These are phyloP conservation scores for Parascedosporium putredinis DNA, from an alignment of 2,329 filamentous ascomycete species.

Conservation along the genomic window DNA sequence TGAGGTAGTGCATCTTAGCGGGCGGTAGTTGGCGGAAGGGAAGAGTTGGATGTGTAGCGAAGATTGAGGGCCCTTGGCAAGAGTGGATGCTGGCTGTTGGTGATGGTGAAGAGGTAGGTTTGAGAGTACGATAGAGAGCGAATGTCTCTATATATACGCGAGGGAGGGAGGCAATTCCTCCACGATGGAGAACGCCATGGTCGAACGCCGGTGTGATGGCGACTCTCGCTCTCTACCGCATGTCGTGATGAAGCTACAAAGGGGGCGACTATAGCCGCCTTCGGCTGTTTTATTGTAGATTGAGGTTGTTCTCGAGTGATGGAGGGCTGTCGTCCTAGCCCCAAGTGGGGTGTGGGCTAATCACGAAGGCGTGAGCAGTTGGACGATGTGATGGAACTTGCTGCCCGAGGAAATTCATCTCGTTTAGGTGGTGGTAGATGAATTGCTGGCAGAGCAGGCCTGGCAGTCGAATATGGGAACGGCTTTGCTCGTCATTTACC, in stretches of 20 bases:
- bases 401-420: not conserved
- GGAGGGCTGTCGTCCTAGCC: not conserved
- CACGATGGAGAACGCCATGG: too few species aligned
- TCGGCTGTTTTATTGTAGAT: not conserved
- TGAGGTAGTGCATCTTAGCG: slow-evolving; percentile 7
- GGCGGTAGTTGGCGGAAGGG: too few species aligned
- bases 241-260: too few species aligned
- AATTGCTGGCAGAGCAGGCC: too few species aligned
- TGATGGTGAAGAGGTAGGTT: not conserved
- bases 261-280: not conserved
- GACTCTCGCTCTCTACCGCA: too few species aligned
- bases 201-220: too few species aligned
- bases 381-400: not conserved
- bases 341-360: not conserved
- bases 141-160: not conserved
- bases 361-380: not conserved
- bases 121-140: not conserved
- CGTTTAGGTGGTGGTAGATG: not conserved
- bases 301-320: not conserved
- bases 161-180: too few species aligned
- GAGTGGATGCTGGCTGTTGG: not conserved
- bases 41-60: not conserved
- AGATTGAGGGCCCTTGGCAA: not conserved
- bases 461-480: too few species aligned
- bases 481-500: not conserved